Percentiles rank a stretch among this genome's conserved stretches.
Evolutionary conservation across 2,329 filamentous ascomycete species (phyloP).

Genomic region (Penicillium brevicompactum): DNA sequence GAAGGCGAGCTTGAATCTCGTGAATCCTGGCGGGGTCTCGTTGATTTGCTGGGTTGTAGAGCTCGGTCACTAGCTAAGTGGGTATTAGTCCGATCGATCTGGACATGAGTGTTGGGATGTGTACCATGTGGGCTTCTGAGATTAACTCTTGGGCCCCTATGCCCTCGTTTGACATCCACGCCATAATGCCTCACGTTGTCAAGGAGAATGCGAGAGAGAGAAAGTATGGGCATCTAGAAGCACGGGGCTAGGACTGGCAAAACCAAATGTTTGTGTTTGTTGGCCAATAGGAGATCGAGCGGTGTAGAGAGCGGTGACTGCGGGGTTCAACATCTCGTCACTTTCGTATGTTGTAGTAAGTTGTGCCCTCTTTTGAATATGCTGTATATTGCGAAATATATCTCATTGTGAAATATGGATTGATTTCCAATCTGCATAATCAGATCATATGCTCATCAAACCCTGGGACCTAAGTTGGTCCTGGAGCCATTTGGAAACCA

Average conservation of each 20-base stretch:
- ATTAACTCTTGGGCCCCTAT: slow-evolving; percentile 11
- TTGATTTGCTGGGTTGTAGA: slow-evolving; percentile 50
- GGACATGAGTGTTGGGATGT: neutral
- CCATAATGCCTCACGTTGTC: slow-evolving; percentile 12
- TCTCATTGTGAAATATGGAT: no score
- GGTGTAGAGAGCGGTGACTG: slow-evolving; percentile 3
- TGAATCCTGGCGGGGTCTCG: slow-evolving; percentile 45
- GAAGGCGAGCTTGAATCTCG: slow-evolving; percentile 72
- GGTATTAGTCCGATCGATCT: slow-evolving; percentile 9
- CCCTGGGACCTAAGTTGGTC: no score
- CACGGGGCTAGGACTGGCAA: slow-evolving; percentile 12
- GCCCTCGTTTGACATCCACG: slow-evolving; percentile 10
- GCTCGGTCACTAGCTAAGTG: slow-evolving; percentile 41
- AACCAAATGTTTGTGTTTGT: slow-evolving; percentile 3
- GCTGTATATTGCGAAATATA: neutral
- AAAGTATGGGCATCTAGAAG: slow-evolving; percentile 4
- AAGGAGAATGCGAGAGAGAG: slow-evolving; percentile 3
- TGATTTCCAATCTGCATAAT: no score
- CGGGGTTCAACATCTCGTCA: neutral
- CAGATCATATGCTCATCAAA: no score
- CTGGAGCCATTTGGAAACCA: no score
- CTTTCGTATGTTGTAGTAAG: neutral
- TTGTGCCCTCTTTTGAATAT: neutral
- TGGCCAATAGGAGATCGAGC: neutral
- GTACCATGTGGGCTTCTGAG: slow-evolving; percentile 20